phyloP scores from a whole-genome alignment of 805 yeast species.

The Saccharomycopsis selenospora region DNA sequence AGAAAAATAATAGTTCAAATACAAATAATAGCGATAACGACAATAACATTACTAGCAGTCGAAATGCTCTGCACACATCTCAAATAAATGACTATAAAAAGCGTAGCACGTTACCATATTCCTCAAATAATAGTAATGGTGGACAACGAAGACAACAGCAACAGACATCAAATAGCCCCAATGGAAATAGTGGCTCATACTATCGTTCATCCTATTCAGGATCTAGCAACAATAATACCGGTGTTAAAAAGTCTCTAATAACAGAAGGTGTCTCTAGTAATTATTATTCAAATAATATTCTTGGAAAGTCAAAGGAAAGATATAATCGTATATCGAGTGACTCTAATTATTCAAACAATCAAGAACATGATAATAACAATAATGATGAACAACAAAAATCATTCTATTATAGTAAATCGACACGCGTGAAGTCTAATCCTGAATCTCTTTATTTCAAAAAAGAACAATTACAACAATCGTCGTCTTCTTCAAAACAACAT shows the following conservation, averaged over 20 bases:
- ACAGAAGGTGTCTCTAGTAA: no score
- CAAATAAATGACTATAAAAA: slow-evolving; percentile 6
- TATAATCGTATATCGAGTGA: slow-evolving; percentile 4
- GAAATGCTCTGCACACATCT: background rate
- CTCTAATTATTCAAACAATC: slow-evolving; percentile 1
- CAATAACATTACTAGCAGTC: slow-evolving; percentile 2
- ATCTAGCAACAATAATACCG: slow-evolving; percentile 4
- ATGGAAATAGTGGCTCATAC: background rate
- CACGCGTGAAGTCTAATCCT: slow-evolving; percentile 9
- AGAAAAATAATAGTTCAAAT: background rate
- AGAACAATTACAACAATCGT: slow-evolving; percentile 4
- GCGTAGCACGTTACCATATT: slow-evolving; percentile 3
- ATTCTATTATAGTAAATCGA: background rate
- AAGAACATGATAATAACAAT: no score
- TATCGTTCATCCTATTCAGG: slow-evolving; percentile 1
- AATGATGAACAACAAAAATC: no score
- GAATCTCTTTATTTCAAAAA: background rate
- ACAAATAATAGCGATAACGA: background rate
- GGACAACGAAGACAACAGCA: background rate
- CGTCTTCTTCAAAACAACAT: no score
- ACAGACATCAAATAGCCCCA: background rate
- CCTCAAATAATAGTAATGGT: background rate
- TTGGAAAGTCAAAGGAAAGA: slow-evolving; percentile 1
- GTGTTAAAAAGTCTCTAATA: no score
- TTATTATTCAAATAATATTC: background rate